Conservation (phyloP, 2,329 filamentous ascomycete species). For the Diaporthe amygdali region DNA sequence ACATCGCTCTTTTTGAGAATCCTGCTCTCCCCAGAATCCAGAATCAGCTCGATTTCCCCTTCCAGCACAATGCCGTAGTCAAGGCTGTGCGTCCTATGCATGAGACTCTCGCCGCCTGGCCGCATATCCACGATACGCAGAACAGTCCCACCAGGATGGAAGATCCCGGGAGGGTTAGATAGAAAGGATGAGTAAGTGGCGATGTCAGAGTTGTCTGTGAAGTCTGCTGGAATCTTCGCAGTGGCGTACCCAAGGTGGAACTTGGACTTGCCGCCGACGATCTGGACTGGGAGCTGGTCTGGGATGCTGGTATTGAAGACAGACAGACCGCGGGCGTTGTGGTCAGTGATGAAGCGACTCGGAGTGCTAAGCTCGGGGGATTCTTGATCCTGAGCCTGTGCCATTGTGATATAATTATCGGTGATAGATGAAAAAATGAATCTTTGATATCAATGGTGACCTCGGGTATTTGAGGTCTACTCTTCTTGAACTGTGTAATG, state of each 20-base stretch:
- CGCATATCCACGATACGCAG: conserved; percentile 28
- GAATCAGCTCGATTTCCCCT: conserved; percentile 51
- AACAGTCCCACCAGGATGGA: conserved; percentile 25
- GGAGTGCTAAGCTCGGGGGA: background rate
- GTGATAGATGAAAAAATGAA: background rate
- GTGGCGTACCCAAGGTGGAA: conserved; percentile 11
- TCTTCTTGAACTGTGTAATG: too few relatives aligned
- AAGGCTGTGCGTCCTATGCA: conserved; percentile 51
- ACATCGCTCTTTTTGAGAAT: conserved; percentile 50
- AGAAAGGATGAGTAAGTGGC: conserved; percentile 16
- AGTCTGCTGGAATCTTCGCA: background rate
- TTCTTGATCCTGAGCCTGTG: background rate
- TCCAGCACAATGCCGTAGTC: conserved; percentile 57
- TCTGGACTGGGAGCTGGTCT: conserved; percentile 15
- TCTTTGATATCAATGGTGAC: background rate
- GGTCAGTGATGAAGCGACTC: conserved; percentile 29
- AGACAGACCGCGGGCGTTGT: conserved; percentile 25
- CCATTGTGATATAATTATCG: background rate
- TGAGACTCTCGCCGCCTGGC: conserved; percentile 20
- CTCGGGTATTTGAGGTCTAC: background rate
- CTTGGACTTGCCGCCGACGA: conserved; percentile 16
- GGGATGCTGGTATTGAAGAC: conserved; percentile 24
- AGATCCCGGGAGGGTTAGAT: conserved; percentile 15
- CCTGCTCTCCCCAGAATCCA: conserved; percentile 51
- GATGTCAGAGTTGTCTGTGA: conserved; percentile 21